phyloP scores from a whole-genome alignment of 1,284 basidiomycete species.

The Baeospora myosura region DNA sequence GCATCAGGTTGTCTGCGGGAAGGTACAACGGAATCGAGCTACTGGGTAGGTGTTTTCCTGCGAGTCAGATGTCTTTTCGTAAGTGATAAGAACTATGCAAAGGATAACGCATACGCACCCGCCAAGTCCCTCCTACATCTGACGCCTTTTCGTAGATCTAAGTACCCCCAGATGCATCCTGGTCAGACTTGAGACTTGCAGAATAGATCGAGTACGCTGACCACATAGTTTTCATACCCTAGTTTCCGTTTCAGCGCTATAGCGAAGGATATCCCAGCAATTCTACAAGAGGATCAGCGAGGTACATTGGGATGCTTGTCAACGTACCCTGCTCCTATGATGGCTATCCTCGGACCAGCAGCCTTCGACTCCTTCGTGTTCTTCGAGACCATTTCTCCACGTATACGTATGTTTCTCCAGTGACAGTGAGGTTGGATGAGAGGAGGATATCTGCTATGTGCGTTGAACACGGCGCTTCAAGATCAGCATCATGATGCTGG shows the following conservation, averaged over 20 bases:
- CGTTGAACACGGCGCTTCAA: no score
- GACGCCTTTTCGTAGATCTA: constrained; percentile 29
- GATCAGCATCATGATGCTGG: no score
- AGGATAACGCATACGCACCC: constrained; percentile 19
- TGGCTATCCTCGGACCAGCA: constrained; percentile 20
- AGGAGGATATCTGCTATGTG: no score
- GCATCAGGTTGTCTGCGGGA: not conserved
- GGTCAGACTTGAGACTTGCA: constrained; percentile 6
- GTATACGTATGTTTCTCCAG: no score
- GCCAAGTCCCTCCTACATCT: constrained; percentile 32
- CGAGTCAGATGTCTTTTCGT: not conserved
- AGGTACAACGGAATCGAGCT: constrained; percentile 9
- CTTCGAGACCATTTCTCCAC: no score
- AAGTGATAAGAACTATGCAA: not conserved
- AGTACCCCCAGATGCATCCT: no score
- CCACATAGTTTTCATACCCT: constrained; percentile 26
- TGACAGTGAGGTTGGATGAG: no score
- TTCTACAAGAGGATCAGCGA: constrained; percentile 22
- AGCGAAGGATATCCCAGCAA: constrained; percentile 25
- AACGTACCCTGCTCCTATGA: constrained; percentile 33
- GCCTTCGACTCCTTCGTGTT: no score
- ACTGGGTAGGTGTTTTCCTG: constrained; percentile 29
- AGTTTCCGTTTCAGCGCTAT: constrained; percentile 26
- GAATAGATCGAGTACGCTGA: constrained; percentile 13
- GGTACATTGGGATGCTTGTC: constrained; percentile 18